Evolutionary conservation across 352 stramenopile species (phyloP).

Genomic region (Saprolegnia diclina): DNA sequence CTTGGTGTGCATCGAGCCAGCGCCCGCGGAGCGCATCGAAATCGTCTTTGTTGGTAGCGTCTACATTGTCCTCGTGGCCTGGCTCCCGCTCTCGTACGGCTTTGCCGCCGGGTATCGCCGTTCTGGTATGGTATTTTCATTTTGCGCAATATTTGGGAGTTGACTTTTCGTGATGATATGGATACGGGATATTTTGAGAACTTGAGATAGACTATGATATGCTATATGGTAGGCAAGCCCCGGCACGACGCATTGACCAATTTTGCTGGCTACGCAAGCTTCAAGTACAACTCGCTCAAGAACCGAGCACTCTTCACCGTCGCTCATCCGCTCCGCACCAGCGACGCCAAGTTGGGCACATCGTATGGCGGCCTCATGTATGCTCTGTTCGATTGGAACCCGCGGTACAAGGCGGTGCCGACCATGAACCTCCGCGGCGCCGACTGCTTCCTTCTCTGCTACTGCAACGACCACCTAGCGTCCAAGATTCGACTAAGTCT

Average conservation of each 20-base stretch:
- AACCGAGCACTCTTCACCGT: background rate
- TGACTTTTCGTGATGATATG: too few species aligned
- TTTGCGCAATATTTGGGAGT: too few species aligned
- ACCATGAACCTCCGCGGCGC: conserved; percentile 4
- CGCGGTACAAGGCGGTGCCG: background rate
- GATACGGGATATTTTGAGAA: too few species aligned
- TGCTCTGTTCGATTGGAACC: background rate
- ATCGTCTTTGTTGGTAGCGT: background rate
- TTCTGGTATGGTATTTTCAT: background rate
- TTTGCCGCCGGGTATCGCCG: background rate
- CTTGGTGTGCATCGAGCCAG: background rate
- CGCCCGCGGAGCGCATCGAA: background rate
- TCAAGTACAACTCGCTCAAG: conserved; percentile 6
- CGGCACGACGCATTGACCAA: background rate
- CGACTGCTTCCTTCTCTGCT: conserved; percentile 4
- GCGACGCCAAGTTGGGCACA: background rate
- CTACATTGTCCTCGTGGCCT: conserved; percentile 5
- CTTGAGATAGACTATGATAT: background rate
- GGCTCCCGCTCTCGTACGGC: background rate
- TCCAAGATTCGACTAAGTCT: background rate
- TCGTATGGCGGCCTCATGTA: conserved; percentile 9
- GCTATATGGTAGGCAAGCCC: background rate
- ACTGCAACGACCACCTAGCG: background rate
- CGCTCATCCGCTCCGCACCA: background rate
- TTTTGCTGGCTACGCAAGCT: background rate